Evolutionary conservation across 768 basidiomycete genomes (phyloP).

Genomic region (Chalciporus chontae): DNA sequence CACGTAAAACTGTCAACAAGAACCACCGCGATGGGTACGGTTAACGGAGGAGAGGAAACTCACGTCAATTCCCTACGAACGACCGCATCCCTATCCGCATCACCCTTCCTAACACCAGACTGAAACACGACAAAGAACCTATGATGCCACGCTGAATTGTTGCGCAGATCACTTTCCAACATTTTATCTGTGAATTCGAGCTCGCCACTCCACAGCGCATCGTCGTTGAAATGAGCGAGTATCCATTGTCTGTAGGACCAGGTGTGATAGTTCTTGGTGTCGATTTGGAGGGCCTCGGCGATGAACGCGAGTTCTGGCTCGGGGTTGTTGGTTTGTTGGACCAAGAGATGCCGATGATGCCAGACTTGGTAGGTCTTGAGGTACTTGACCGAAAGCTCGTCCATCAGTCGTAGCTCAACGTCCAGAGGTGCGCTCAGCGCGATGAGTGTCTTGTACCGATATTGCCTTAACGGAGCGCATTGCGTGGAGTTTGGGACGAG

Average conservation of each 20-base stretch:
- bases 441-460: constrained; percentile 84
- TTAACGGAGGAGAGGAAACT: constrained; percentile 29
- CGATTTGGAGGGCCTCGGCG: constrained; percentile 62
- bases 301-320: constrained; percentile 78
- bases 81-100: constrained; percentile 57
- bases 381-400: constrained; percentile 76
- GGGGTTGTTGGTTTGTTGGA: constrained; percentile 52
- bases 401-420: constrained; percentile 81
- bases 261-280: constrained; percentile 98
- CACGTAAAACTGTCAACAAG: background rate
- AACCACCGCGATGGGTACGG: background rate
- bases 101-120: constrained; percentile 57
- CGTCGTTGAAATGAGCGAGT: constrained; percentile 76
- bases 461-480: constrained; percentile 63
- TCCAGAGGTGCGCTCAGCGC: constrained; percentile 63
- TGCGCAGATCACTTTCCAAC: constrained; percentile 75
- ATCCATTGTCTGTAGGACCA: constrained; percentile 99
- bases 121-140: constrained; percentile 85
- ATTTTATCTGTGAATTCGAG: constrained; percentile 71
- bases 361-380: constrained; percentile 98
- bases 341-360: constrained; percentile 84
- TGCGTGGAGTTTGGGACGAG: background rate
- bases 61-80: constrained; percentile 73
- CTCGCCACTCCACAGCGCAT: constrained; percentile 70
- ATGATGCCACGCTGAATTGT: constrained; percentile 98